phyloP scores from a whole-genome alignment of 495 filamentous ascomycete genomes.

The Hyaloscypha finlandica region DNA sequence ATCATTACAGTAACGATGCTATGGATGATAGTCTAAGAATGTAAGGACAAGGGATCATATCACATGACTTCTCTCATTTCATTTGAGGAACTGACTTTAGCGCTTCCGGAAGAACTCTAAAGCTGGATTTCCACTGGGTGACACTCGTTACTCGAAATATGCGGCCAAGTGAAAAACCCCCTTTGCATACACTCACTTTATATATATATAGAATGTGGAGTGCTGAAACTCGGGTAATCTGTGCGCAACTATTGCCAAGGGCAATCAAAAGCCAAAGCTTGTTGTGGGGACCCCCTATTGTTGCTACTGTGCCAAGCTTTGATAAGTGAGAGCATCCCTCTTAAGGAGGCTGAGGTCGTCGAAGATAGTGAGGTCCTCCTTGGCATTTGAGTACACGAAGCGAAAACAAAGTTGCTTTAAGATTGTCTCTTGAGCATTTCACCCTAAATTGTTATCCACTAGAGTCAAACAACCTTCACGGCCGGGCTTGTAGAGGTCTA shows the following conservation, averaged over 20 bases:
- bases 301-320: neutral
- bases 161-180: neutral
- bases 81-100: neutral
- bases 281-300: neutral
- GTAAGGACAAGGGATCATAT: neutral
- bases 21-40: neutral
- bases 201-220: neutral
- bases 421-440: no score
- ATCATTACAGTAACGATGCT: neutral
- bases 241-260: neutral
- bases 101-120: neutral
- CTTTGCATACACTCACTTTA: neutral
- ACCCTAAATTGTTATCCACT: no score
- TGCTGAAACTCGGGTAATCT: neutral
- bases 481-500: no score
- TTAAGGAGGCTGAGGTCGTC: no score
- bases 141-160: neutral
- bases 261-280: neutral
- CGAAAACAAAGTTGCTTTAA: no score
- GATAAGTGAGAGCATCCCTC: no score
- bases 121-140: neutral
- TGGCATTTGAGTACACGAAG: no score
- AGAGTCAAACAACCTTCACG: no score
- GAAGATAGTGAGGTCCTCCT: no score
- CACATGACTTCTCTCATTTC: neutral